Evolutionary conservation across 2,329 filamentous ascomycete species (phyloP).

Genomic region (Hymenoscyphus linearis): DNA sequence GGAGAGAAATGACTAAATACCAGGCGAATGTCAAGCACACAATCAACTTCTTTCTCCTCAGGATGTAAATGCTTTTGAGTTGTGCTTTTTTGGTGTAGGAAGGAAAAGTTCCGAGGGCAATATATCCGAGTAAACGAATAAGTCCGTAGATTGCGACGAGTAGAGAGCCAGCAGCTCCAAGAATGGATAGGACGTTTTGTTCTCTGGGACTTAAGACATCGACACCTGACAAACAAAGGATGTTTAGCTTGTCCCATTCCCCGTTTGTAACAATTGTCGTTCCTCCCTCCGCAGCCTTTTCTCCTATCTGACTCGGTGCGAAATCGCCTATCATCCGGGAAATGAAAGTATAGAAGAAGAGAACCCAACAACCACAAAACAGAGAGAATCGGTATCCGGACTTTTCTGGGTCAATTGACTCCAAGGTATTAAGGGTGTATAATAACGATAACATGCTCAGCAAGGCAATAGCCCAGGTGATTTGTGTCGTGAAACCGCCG

Average conservation of each 20-base stretch:
- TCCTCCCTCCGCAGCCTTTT: constrained; percentile 4
- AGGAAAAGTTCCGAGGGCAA: neutral
- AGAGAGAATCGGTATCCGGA: constrained; percentile 12
- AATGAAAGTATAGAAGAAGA: constrained; percentile 15
- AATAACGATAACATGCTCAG: constrained; percentile 12
- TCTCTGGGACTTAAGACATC: neutral
- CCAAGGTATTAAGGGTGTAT: constrained; percentile 2
- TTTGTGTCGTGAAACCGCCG: constrained; percentile 14
- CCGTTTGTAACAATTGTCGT: constrained; percentile 9
- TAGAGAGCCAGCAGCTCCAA: neutral
- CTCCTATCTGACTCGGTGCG: constrained; percentile 11
- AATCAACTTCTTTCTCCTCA: neutral
- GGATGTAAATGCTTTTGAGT: neutral
- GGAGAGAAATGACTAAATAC: neutral
- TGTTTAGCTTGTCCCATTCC: constrained; percentile 5
- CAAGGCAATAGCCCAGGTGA: constrained; percentile 14
- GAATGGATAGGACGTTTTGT: neutral
- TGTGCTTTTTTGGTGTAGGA: neutral
- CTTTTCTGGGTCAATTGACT: neutral
- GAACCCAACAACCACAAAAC: constrained; percentile 12
- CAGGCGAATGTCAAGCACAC: neutral
- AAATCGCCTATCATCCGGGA: constrained; percentile 15
- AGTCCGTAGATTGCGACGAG: neutral
- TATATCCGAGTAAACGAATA: neutral
- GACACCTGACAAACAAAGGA: neutral